phyloP scores from a whole-genome alignment of 192 early-diverging fungal genomes.

The Kickxella alabastrina region DNA sequence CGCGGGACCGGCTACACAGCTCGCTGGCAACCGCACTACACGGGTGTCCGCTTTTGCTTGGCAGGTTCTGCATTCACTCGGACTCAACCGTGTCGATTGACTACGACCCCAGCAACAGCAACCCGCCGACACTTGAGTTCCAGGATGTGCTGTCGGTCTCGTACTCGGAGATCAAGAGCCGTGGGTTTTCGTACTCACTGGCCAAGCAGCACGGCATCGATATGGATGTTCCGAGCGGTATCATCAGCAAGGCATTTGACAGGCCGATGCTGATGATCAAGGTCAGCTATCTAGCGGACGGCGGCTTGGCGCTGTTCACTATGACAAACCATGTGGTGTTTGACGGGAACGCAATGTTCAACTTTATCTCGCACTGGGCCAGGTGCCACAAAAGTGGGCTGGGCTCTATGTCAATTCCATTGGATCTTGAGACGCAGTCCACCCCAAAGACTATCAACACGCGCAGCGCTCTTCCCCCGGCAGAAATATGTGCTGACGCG shows the following conservation, averaged over 20 bases:
- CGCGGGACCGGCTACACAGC: background rate
- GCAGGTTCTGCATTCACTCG: constrained; percentile 12
- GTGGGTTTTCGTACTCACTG: constrained; percentile 22
- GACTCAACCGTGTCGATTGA: constrained; percentile 18
- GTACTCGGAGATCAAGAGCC: constrained; percentile 9
- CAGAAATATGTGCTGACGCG: constrained; percentile 36
- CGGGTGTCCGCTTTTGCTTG: constrained; percentile 28
- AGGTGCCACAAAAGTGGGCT: constrained; percentile 10
- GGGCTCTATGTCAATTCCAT: constrained; percentile 3
- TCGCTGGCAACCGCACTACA: constrained; percentile 20
- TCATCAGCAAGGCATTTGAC: constrained; percentile 3
- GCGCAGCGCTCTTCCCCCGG: background rate
- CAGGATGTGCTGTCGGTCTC: background rate
- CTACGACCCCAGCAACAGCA: constrained; percentile 13
- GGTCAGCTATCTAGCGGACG: constrained; percentile 31
- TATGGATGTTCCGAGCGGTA: constrained; percentile 29
- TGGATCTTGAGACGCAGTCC: constrained; percentile 8
- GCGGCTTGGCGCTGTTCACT: constrained; percentile 25
- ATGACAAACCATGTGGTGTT: constrained; percentile 48
- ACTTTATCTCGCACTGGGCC: constrained; percentile 40
- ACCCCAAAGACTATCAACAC: constrained; percentile 5
- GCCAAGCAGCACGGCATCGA: constrained; percentile 12
- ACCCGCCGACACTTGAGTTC: constrained; percentile 35
- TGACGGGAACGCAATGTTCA: constrained; percentile 45
- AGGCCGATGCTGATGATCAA: constrained; percentile 42